Base-by-base conservation (phyloP, 768 basidiomycete genomes). In the Calocybe gangraenosa region DNA sequence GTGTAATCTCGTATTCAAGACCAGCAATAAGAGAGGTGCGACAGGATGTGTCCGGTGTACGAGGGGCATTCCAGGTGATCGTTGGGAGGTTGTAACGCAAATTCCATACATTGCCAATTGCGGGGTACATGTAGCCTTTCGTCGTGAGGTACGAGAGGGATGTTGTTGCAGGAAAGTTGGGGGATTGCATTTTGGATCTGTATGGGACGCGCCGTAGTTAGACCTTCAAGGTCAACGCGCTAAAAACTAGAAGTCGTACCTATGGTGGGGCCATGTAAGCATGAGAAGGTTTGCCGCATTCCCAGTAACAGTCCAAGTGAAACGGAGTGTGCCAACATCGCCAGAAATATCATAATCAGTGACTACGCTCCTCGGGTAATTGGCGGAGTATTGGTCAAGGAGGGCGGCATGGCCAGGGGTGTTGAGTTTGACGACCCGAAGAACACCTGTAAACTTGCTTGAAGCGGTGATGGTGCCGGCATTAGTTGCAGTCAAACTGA, bases 1-100 rank as follows among this genome's bases (percentile, higher is more conserved):
- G 71, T 17, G 67, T 61, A 30, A 75, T 70, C 50, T 78, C 78
- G 49, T 72, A 72, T 54, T 76, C 70, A 14, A 66, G 53, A 9
- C 61, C 62, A 32, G 62, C 60, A n/a, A 62, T 58, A 4, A 66
- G 49, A 19, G 53, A 46, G 15, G 51, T 37, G 2, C 38, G 55
- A 47, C 65, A 66, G 4, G 65, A 66, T 11, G 56, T 52, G 13
- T 66, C 63, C 0, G 64, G 61, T 21, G 52, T 40, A 23, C 65
- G 58, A 32, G 65, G 64, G 3, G 65, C 58, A 45, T 61, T 60
- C 59, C 60, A 65, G 18, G 56, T 58, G 45, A 65, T 65, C 14
- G 61, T 64, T 1, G 65, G 57, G 21, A 66, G 55, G 22, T 57
- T 42, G 40, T 66, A 66, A 3, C 44, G 50, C 23, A 65, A 42